Evolutionary conservation across 2,329 filamentous ascomycete species (phyloP), one percentile per base, ranked within the genome.

Genomic region (Periconia macrospinosa): DNA sequence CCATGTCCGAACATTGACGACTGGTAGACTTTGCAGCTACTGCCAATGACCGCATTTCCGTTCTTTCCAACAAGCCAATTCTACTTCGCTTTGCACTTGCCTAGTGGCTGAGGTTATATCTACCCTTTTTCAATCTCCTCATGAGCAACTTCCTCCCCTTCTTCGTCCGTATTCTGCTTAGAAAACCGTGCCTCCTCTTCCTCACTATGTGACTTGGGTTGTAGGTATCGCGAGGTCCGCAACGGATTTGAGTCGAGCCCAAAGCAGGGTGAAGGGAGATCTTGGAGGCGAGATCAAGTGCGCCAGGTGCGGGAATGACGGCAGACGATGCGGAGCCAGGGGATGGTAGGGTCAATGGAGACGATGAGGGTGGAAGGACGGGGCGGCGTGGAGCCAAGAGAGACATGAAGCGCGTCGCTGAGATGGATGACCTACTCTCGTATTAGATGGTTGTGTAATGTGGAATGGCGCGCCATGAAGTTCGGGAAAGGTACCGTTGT

Each of bases 111-210:
- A 73, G 49, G 48, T 69, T 73, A 65, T 62, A 66, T 69, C 83
- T 76, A 20, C 81, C 79, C 76, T 83, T 86, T 52, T 77, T 66
- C 63, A 76, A 73, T 68, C 84, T 76, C 66, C 83, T 76, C 70
- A 77, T 78, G 59, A 87, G 59, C 46, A 81, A 75, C 68, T 78
- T 78, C 63, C 81, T 73, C 20, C 85, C 85, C 48, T 78, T 81
- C 64, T 79, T 77, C 19, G 77, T 78, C 64, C 76, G 75, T 56
- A 84, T 58, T 61, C 85, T 70, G 10, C 79, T 74, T 55, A 87
- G 66, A 63, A 85, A 87, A 2, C 84, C 84, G 72, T 85, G 82
- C 62, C 84, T 77, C 57, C 85, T 76, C 74, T 87, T 87, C 67
- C 85, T 77, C 41, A 86, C 81, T 43, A 79, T 66, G 57, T 86